Evolutionary conservation across 306 rosid genomes (phyloP).

Genomic region (Astragalus membranaceus): DNA sequence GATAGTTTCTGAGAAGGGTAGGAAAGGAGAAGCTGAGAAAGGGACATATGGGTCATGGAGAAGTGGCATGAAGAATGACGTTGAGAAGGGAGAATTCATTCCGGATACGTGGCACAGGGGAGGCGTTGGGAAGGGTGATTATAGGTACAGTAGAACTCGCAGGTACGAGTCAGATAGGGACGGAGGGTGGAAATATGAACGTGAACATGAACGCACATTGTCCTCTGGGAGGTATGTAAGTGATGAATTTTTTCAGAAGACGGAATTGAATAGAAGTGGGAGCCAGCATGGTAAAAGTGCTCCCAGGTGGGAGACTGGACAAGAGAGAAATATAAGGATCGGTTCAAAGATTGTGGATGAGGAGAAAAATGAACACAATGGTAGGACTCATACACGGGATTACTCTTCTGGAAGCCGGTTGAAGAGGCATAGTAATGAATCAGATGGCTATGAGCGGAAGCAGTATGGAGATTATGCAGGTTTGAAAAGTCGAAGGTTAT

Average conservation of each 20-base stretch:
- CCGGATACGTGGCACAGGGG: conserved; percentile 87
- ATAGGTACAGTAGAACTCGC: conserved; percentile 38
- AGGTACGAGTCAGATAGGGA: conserved; percentile 62
- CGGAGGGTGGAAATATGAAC: conserved; percentile 54
- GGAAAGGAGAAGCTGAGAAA: conserved; percentile 48
- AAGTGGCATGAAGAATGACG: conserved; percentile 46
- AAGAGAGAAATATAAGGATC: conserved; percentile 55
- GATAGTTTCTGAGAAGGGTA: conserved; percentile 44
- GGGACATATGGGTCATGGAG: conserved; percentile 51
- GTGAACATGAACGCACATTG: conserved; percentile 41
- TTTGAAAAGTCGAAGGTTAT: conserved; percentile 63
- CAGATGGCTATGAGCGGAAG: conserved; percentile 57
- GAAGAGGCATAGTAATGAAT: conserved; percentile 65
- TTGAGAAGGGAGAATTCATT: conserved; percentile 84
- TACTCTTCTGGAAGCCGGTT: conserved; percentile 58
- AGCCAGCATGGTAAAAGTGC: conserved; percentile 48
- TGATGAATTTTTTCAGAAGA: conserved; percentile 59
- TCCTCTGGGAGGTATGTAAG: conserved; percentile 55
- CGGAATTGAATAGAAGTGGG: conserved; percentile 59
- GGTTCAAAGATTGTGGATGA: conserved; percentile 80
- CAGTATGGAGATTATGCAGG: conserved; percentile 55
- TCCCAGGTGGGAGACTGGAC: conserved; percentile 77
- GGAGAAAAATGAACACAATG: conserved; percentile 60
- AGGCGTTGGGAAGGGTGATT: conserved; percentile 54
- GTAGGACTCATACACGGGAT: conserved; percentile 59